phyloP scores from a whole-genome alignment of 1,139 yeast species.

The Kazachstania sp. region DNA sequence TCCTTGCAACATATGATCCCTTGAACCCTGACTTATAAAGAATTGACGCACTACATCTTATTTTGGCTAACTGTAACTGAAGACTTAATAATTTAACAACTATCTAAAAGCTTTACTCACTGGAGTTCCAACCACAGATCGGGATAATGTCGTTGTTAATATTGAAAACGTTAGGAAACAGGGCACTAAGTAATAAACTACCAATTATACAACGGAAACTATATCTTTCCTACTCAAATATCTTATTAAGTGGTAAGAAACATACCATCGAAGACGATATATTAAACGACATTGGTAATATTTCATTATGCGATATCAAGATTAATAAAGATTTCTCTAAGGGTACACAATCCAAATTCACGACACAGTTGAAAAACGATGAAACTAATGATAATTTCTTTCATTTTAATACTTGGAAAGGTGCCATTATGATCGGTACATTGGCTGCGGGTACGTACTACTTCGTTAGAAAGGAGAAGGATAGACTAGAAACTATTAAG shows the following conservation, averaged over 20 bases:
- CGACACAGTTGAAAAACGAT: not conserved
- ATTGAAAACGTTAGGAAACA: not conserved
- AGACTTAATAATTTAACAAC: no score
- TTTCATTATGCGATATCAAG: conserved; percentile 2
- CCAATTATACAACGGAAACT: not conserved
- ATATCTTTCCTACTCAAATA: not conserved
- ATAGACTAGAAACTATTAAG: conserved; percentile 41
- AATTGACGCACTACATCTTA: no score
- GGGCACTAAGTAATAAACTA: not conserved
- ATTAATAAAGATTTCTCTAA: conserved; percentile 1
- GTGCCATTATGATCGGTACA: conserved; percentile 1
- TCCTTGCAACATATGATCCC: no score
- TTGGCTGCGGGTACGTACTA: conserved; percentile 8
- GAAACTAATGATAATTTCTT: conserved; percentile 17
- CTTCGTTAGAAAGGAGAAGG: conserved; percentile 51
- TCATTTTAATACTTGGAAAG: conserved; percentile 9
- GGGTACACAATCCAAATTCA: not conserved
- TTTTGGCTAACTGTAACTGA: no score
- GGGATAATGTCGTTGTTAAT: not conserved
- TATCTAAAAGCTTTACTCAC: no score
- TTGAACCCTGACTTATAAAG: no score
- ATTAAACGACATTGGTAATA: conserved; percentile 2
- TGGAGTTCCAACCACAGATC: not conserved
- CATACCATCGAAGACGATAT: not conserved
- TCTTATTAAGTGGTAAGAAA: not conserved